phyloP scores from a whole-genome alignment of 805 yeast species.

The Ogataea wickerhamii region DNA sequence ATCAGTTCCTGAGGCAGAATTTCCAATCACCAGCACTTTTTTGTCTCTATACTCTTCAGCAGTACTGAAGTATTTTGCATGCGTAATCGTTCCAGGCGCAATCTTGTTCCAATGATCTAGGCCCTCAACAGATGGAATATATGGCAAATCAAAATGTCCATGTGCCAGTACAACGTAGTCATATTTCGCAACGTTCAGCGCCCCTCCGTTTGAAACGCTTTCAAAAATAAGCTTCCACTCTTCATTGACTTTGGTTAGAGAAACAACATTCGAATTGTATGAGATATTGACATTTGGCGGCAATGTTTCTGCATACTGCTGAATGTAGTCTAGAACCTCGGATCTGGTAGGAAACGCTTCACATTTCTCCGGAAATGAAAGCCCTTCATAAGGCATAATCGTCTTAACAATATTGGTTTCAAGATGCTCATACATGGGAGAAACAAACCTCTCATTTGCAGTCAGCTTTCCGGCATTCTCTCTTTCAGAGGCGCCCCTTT shows the following conservation, averaged over 20 bases:
- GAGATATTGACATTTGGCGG: slow-evolving; percentile 34
- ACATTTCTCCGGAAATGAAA: slow-evolving; percentile 32
- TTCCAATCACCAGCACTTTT: slow-evolving; percentile 35
- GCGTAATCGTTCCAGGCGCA: slow-evolving; percentile 35
- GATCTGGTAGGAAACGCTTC: slow-evolving; percentile 56
- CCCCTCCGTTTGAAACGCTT: not conserved
- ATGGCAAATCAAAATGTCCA: slow-evolving; percentile 49
- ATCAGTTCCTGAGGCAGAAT: slow-evolving; percentile 75
- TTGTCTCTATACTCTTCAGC: slow-evolving; percentile 32
- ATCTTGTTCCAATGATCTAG: slow-evolving; percentile 32
- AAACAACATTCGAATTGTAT: slow-evolving; percentile 43
- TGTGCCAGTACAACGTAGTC: slow-evolving; percentile 41
- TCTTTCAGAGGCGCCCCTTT: slow-evolving; percentile 16
- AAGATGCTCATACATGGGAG: slow-evolving; percentile 34
- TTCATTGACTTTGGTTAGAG: slow-evolving; percentile 32
- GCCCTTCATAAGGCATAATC: slow-evolving; percentile 31
- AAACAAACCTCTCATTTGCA: slow-evolving; percentile 18
- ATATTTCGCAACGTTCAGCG: slow-evolving; percentile 10
- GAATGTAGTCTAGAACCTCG: slow-evolving; percentile 61
- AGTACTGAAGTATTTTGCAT: slow-evolving; percentile 42
- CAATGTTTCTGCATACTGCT: slow-evolving; percentile 47
- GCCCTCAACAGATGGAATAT: slow-evolving; percentile 42
- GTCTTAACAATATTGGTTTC: slow-evolving; percentile 34
- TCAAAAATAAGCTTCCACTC: slow-evolving; percentile 27
- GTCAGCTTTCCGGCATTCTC: slow-evolving; percentile 11